phyloP scores from a whole-genome alignment of 345 rosid species.

The Syzygium aqueum region DNA sequence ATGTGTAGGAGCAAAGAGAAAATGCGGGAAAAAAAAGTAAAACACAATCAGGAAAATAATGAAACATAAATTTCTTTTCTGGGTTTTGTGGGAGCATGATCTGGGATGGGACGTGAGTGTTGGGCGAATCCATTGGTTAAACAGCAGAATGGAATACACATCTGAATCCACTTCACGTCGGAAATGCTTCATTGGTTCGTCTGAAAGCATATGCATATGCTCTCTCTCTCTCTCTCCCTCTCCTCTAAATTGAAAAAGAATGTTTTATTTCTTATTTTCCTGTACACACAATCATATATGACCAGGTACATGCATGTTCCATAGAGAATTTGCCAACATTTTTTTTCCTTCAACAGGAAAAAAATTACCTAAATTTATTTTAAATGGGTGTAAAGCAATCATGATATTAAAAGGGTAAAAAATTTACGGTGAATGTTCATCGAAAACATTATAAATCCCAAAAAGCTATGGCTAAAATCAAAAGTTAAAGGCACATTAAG shows the following conservation, averaged over 20 bases:
- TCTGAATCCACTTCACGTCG: background rate
- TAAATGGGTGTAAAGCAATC: background rate
- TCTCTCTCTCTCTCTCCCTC: background rate
- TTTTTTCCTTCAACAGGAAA: background rate
- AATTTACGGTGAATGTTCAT: background rate
- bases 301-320: background rate
- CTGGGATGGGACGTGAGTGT: background rate
- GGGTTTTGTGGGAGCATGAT: background rate
- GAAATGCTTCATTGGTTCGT: background rate
- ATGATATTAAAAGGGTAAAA: background rate
- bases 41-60: background rate
- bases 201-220: background rate
- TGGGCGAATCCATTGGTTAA: background rate
- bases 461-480: background rate
- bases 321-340: background rate
- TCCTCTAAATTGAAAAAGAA: no score
- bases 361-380: background rate
- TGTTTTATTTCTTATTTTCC: no score
- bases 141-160: slow-evolving; percentile 9
- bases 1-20: background rate
- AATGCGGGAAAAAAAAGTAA: background rate
- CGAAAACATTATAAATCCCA: background rate
- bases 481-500: background rate
- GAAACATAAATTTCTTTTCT: background rate
- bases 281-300: background rate